Evolutionary conservation across 2,329 filamentous ascomycete genomes (phyloP).

Genomic region (Aspergillus uvarum): DNA sequence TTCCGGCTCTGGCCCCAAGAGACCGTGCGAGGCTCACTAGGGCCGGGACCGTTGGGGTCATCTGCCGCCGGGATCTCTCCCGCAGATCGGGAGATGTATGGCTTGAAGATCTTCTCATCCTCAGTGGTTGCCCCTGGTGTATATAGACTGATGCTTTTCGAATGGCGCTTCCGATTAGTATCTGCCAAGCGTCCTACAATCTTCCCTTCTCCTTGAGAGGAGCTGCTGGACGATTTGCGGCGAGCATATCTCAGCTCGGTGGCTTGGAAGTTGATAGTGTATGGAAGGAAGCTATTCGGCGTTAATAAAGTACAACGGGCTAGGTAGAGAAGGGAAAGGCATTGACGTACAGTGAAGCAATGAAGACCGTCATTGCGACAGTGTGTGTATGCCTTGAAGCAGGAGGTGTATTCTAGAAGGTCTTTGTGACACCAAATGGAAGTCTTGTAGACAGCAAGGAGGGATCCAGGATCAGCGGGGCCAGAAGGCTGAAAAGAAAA

Average conservation of each 20-base stretch:
- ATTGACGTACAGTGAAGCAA: constrained; percentile 35
- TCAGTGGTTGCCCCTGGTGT: constrained; percentile 42
- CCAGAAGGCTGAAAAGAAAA: background rate
- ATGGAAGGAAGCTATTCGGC: constrained; percentile 34
- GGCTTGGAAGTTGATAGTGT: constrained; percentile 37
- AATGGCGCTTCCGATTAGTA: constrained; percentile 17
- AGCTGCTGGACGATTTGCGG: constrained; percentile 26
- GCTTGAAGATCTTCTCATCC: constrained; percentile 41
- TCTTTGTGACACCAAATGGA: background rate
- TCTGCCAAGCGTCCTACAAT: constrained; percentile 28
- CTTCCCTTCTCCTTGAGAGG: constrained; percentile 23
- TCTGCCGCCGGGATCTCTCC: constrained; percentile 31
- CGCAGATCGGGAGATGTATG: constrained; percentile 29
- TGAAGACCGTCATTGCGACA: constrained; percentile 34
- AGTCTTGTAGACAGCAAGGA: background rate
- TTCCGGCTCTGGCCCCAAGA: constrained; percentile 68
- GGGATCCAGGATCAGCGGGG: background rate
- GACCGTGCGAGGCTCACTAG: constrained; percentile 69
- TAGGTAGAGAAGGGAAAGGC: background rate
- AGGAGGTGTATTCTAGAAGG: background rate
- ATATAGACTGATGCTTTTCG: constrained; percentile 24
- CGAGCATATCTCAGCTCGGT: constrained; percentile 22
- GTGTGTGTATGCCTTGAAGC: background rate
- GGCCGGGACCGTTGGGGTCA: constrained; percentile 32
- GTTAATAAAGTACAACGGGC: background rate